Base-by-base conservation (phyloP, 768 basidiomycete species). In the Suillus subaureus region DNA sequence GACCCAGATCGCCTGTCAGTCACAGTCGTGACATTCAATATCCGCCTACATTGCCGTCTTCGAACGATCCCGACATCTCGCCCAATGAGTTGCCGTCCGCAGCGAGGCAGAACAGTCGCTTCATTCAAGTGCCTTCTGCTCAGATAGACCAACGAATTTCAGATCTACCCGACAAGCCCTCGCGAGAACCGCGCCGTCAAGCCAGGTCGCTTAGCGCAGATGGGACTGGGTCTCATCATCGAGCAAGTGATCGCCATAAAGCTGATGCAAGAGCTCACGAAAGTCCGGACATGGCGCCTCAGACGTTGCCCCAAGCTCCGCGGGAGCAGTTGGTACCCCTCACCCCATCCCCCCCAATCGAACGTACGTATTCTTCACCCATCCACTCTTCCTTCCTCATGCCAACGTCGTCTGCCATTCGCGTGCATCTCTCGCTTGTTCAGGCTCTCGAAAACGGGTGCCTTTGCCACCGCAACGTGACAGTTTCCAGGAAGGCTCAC, bases 401-500 rank as follows among this genome's bases (percentile, higher is more conserved):
- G 63, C 58, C 74, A 70, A 69, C 70, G 31, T 70, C 70, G 65
- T 68, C 72, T 66, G 70, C 71, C 70, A 66, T 74, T 68, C 64
- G 62, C 23, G 67, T 65, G 63, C 42, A 62, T 56, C 57, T 65
- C 71, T 66, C 57, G 63, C 67, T 61, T 73, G 72, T 58, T 51
- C 70, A 69, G 77, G 67, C 69, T 69, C 72, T 61, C 79, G 75
- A 61, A 81, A 73, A 62, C 74, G 81, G 60, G 61, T 69, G 0
- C 80, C 81, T 15, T 69, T 82, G 11, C 80, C 78, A 54, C 68
- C 80, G 0, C 80, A 82, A 69, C 72, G 73, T 18, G 72, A 73
- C 8, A 68, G 65, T 0, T 81, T 74, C 66, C 70, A 71, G 21
- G 75, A 74, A 28, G 68, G 65, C 39, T 28, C 68, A 51, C 73